A percentile compares a stretch with the other conserved stretches of the same genome.
Conservation (phyloP, 768 basidiomycete genomes). For the Termitomyces sp. region DNA sequence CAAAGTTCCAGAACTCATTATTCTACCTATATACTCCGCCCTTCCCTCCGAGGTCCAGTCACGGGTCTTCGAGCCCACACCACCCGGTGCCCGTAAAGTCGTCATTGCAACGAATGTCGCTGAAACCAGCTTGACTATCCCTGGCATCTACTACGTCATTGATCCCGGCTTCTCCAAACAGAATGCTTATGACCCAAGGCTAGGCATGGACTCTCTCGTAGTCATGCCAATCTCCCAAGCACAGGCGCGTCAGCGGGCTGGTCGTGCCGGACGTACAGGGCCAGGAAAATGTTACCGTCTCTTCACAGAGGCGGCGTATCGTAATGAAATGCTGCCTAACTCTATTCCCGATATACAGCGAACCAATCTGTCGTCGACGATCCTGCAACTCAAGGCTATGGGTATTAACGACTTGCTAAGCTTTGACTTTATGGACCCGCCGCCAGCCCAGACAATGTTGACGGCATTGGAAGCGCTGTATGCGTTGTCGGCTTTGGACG, state of each 20-base stretch:
- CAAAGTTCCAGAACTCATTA: conserved; percentile 96
- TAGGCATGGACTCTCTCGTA: conserved; percentile 98
- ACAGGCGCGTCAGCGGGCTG: conserved; percentile 91
- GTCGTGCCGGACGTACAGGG: conserved; percentile 95
- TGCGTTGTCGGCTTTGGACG: conserved; percentile 92
- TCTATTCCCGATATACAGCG: conserved; percentile 98
- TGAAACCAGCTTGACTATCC: conserved; percentile 96
- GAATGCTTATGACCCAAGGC: conserved; percentile 93
- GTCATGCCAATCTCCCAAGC: conserved; percentile 99
- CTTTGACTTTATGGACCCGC: conserved; percentile 99
- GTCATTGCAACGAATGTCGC: conserved; percentile 99
- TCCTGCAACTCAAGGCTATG: conserved; percentile 97
- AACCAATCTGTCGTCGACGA: conserved; percentile 87
- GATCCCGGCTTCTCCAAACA: conserved; percentile 99
- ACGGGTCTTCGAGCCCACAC: conserved; percentile 95
- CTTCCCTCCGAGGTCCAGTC: conserved; percentile 98
- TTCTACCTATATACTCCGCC: conserved; percentile 97
- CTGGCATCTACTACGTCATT: conserved; percentile 98
- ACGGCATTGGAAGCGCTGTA: conserved; percentile 93
- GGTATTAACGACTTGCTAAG: conserved; percentile 96
- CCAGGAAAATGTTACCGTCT: conserved; percentile 98
- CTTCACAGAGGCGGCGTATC: conserved; percentile 96
- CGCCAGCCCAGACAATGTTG: conserved; percentile 94
- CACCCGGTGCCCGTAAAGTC: conserved; percentile 97
- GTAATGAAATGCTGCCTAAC: conserved; percentile 98